Conservation (phyloP, 495 filamentous ascomycete species). For the Physcia stellaris region DNA sequence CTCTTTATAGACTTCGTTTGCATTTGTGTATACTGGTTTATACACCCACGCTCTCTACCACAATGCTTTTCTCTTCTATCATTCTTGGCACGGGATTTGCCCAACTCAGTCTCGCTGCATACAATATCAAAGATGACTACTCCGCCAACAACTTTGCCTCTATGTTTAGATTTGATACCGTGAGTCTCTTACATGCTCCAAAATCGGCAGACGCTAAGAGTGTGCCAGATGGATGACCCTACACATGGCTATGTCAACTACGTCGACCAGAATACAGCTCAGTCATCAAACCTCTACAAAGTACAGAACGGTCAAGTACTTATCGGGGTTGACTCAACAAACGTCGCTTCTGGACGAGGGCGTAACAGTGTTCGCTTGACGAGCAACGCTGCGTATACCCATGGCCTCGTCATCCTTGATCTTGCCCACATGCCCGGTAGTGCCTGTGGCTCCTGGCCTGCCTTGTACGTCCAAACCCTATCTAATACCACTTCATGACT, state of each 20-base stretch:
- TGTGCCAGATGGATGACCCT: slow-evolving; percentile 38
- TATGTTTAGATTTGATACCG: slow-evolving; percentile 38
- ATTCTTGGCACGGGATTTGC: slow-evolving; percentile 31
- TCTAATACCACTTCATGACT: too few relatives aligned
- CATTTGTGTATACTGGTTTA: not conserved
- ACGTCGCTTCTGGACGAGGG: slow-evolving; percentile 33
- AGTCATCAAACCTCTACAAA: slow-evolving; percentile 35
- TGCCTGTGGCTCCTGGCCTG: slow-evolving; percentile 43
- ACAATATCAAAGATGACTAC: slow-evolving; percentile 36
- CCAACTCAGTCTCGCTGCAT: slow-evolving; percentile 30
- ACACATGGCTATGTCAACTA: slow-evolving; percentile 57
- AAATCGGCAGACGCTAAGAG: slow-evolving; percentile 14
- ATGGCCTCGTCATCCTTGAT: slow-evolving; percentile 43
- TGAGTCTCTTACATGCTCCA: slow-evolving; percentile 17
- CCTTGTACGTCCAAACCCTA: slow-evolving; percentile 47
- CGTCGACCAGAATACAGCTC: slow-evolving; percentile 36
- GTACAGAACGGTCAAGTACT: slow-evolving; percentile 26
- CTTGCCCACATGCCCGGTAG: slow-evolving; percentile 39
- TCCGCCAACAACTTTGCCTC: slow-evolving; percentile 34
- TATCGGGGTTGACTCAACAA: slow-evolving; percentile 25
- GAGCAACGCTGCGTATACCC: slow-evolving; percentile 36
- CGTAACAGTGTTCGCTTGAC: slow-evolving; percentile 40
- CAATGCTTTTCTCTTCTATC: slow-evolving; percentile 29
- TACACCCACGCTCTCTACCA: too few relatives aligned
- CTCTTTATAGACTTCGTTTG: slow-evolving; percentile 4